Percentiles rank a stretch among this genome's conserved stretches.
These are phyloP conservation scores for Phascolomyces articulosus DNA, from an alignment of 371 early-diverging fungal genomes.

Conservation along the genomic window DNA sequence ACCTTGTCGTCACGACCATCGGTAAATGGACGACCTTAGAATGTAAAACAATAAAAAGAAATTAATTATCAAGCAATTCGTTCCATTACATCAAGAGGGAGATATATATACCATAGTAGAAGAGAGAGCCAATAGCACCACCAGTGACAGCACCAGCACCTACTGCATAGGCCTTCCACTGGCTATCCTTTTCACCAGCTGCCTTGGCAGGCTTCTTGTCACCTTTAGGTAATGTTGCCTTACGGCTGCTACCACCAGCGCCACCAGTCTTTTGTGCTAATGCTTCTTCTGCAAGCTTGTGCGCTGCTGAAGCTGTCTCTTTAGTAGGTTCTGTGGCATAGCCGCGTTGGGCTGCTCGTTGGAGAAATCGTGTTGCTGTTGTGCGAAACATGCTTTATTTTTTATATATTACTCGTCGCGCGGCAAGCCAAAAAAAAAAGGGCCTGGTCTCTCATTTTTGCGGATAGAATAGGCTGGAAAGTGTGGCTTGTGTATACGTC, in stretches of 20 bases:
- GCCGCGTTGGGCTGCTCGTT: conserved; percentile 15
- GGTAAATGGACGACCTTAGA: conserved; percentile 30
- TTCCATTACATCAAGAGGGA: no score
- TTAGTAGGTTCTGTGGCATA: conserved; percentile 24
- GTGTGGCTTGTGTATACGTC: no score
- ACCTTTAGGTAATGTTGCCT: conserved; percentile 50
- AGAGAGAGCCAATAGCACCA: conserved; percentile 20
- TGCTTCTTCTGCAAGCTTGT: conserved; percentile 45
- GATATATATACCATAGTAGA: conserved; percentile 25
- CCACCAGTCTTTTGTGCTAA: conserved; percentile 45
- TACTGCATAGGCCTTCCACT: conserved; percentile 31
- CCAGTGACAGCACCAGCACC: conserved; percentile 27
- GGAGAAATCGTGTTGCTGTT: conserved; percentile 12
- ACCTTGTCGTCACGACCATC: conserved; percentile 39
- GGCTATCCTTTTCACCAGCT: conserved; percentile 21
- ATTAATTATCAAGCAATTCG: background rate
- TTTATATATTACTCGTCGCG: background rate
- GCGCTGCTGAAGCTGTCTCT: conserved; percentile 20
- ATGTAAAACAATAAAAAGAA: background rate
- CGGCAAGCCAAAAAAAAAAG: background rate
- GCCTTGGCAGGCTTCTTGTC: conserved; percentile 56
- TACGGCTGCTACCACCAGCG: conserved; percentile 25
- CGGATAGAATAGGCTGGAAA: background rate
- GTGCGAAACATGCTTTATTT: conserved; percentile 13
- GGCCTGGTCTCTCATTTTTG: background rate